Base-by-base conservation (phyloP, 805 yeast genomes). In the Suhomyces vadensis region DNA sequence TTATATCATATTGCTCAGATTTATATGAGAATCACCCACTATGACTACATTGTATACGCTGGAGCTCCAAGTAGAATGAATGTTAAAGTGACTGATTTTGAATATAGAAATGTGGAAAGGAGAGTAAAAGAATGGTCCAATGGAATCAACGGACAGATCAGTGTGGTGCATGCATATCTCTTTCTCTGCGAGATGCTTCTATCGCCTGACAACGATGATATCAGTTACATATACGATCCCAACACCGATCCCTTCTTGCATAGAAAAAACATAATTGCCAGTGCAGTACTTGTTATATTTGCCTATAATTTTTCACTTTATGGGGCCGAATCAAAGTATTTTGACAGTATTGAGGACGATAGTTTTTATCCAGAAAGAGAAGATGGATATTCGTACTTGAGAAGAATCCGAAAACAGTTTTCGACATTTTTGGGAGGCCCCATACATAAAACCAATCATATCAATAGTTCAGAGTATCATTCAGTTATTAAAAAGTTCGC, bases 131-230 rank as follows among this genome's bases (percentile, higher is more conserved):
- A 35, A 11, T 48, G 51, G 51, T 38, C 51, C 10, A 27, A 37
- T 17, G 41, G 48, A 17, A 5, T 29, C 22, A 31, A 42, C 33
- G 50, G 50, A 19, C 27, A 26, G 3, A 44, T 47, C n/a, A 47
- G 82, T 20, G 77, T 78, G 6, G 67, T 83, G 31, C 86, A 85
- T 56, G 82, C 86, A 16, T 80, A 80, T 48, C 65, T 81, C 50
- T 70, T 82, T 44, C 54, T 85, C 21, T 79, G 78, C 64, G 88
- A 84, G 55, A 78, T 79, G 77, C 76, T 80, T 48, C 57, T 83
- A 36, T 67, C 73, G 8, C 82, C 80, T n/a, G 74, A 72, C 51
- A 81, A 75, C 19, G 67, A 62, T 33, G 77, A 74, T 31, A 65
- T 65, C 4, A 67, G 68, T 29, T 74, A 70, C 39, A 63, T 64